Evolutionary conservation across 2,329 filamentous ascomycete species (phyloP).

Genomic region (Fusarium globosum): DNA sequence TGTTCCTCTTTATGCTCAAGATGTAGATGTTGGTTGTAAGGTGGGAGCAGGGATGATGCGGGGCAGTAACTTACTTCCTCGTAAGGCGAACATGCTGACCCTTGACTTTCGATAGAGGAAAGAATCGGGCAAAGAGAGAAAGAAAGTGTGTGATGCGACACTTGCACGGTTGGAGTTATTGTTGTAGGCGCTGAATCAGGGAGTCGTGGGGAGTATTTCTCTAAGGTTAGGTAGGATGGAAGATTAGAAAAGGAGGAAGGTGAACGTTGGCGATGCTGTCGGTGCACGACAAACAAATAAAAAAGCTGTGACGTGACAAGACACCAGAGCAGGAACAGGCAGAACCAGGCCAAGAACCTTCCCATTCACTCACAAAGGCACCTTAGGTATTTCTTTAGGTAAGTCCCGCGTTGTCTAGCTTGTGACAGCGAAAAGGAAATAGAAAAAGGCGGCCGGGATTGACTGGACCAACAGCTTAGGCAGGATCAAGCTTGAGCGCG

Average conservation of each 20-base stretch:
- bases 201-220: slow-evolving; percentile 10
- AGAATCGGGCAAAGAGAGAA: neutral
- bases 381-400: neutral
- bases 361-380: slow-evolving; percentile 9
- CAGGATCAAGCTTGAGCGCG: slow-evolving; percentile 22
- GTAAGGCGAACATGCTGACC: slow-evolving; percentile 53
- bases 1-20: slow-evolving; percentile 14
- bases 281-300: slow-evolving; percentile 19
- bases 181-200: slow-evolving; percentile 9
- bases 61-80: slow-evolving; percentile 51
- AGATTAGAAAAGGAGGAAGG: slow-evolving; percentile 9
- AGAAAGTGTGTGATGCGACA: slow-evolving; percentile 2
- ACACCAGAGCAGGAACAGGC: slow-evolving; percentile 30
- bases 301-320: slow-evolving; percentile 36
- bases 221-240: neutral
- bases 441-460: neutral
- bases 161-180: neutral
- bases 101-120: slow-evolving; percentile 17
- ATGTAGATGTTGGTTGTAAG: slow-evolving; percentile 21
- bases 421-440: slow-evolving; percentile 7
- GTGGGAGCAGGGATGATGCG: slow-evolving; percentile 34
- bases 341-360: slow-evolving; percentile 16
- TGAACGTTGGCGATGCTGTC: slow-evolving; percentile 31
- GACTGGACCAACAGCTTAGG: slow-evolving; percentile 11
- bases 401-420: neutral